phyloP scores from a whole-genome alignment of 2,329 filamentous ascomycete genomes.

The Aspergillus sp. region DNA sequence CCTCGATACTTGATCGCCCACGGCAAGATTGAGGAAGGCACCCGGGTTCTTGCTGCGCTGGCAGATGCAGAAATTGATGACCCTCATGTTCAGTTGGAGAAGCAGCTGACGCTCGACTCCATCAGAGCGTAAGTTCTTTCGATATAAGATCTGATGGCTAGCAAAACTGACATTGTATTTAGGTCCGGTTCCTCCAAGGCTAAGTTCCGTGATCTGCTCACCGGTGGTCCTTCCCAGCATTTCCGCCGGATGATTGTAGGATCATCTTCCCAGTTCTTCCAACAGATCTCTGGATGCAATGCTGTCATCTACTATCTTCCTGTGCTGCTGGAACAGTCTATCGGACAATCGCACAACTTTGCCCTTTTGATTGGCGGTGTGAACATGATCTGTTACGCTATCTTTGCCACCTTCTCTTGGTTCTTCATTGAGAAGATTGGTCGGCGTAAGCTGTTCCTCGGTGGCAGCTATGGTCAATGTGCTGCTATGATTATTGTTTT shows the following conservation, averaged over 20 bases:
- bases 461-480: slow-evolving; percentile 17
- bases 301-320: slow-evolving; percentile 21
- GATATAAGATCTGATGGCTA: not conserved
- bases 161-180: not conserved
- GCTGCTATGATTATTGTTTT: slow-evolving; percentile 19
- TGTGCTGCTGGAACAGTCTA: slow-evolving; percentile 17
- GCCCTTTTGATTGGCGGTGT: slow-evolving; percentile 19
- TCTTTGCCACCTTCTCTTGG: slow-evolving; percentile 21
- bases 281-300: slow-evolving; percentile 21
- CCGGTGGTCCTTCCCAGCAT: slow-evolving; percentile 18
- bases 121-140: slow-evolving; percentile 14
- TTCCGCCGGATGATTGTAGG: slow-evolving; percentile 19
- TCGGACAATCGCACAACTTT: slow-evolving; percentile 14
- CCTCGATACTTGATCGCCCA: slow-evolving; percentile 22
- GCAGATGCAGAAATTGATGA: slow-evolving; percentile 14
- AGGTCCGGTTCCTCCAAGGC: slow-evolving; percentile 11
- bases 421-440: slow-evolving; percentile 22
- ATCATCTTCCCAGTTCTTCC: slow-evolving; percentile 18
- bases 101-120: slow-evolving; percentile 15
- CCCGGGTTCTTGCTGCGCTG: slow-evolving; percentile 14
- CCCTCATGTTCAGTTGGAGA: slow-evolving; percentile 16
- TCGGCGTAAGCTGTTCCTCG: slow-evolving; percentile 18
- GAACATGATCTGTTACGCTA: slow-evolving; percentile 22
- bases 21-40: slow-evolving; percentile 18
- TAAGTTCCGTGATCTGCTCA: slow-evolving; percentile 17